phyloP scores from a whole-genome alignment of 2,329 filamentous ascomycete species.

The Penicillium verrucosum region DNA sequence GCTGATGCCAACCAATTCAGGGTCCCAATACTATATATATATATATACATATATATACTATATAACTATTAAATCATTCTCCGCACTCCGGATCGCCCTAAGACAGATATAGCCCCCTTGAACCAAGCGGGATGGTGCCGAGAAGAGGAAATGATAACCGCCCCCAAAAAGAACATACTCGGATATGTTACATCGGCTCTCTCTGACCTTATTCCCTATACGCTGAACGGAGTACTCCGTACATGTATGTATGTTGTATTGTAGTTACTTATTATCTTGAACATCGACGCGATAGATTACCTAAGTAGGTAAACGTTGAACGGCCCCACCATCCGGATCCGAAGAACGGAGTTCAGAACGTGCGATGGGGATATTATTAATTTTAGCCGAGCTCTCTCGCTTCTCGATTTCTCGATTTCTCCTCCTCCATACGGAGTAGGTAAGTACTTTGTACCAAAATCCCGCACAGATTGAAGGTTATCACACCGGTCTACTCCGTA shows the following conservation, averaged over 20 bases:
- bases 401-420: not conserved
- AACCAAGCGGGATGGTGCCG: not conserved
- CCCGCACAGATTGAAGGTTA: not conserved
- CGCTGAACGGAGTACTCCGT: too few species aligned
- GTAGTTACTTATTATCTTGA: not conserved
- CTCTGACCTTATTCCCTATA: not conserved
- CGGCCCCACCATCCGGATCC: slow-evolving; percentile 33
- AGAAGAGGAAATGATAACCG: slow-evolving; percentile 8
- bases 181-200: not conserved
- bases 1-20: not conserved
- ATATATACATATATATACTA: too few species aligned
- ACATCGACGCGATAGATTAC: not conserved
- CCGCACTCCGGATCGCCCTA: slow-evolving; percentile 14
- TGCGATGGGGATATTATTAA: not conserved
- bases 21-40: too few species aligned
- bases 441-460: not conserved
- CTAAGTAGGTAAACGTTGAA: slow-evolving; percentile 4
- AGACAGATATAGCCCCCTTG: slow-evolving; percentile 2
- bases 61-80: slow-evolving; percentile 1
- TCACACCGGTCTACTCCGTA: slow-evolving; percentile 1
- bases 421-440: not conserved
- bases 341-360: slow-evolving; percentile 13
- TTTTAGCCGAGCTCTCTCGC: not conserved
- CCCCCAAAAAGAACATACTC: not conserved
- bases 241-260: too few species aligned